phyloP scores from a whole-genome alignment of 306 rosid genomes.

The Erythrophleum fordii region DNA sequence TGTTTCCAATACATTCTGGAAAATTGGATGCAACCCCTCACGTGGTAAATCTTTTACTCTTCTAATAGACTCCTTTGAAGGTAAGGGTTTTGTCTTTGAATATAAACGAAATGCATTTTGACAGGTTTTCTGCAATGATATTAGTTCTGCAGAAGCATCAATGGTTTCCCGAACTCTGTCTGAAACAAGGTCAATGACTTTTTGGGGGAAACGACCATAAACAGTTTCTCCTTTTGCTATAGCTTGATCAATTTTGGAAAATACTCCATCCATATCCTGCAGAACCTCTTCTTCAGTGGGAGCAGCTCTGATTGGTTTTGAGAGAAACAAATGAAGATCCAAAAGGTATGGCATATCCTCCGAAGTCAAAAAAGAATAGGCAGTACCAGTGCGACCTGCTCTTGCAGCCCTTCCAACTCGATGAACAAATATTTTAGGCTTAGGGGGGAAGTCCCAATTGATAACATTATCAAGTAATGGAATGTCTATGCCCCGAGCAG shows the following conservation, averaged over 20 bases:
- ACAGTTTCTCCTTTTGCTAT: conserved; percentile 76
- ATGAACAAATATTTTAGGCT: conserved; percentile 91
- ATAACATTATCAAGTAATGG: conserved; percentile 96
- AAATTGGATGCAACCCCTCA: conserved; percentile 90
- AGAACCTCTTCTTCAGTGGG: conserved; percentile 89
- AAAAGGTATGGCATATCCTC: conserved; percentile 89
- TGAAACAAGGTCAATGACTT: conserved; percentile 79
- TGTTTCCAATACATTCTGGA: conserved; percentile 69
- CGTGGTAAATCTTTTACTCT: conserved; percentile 80
- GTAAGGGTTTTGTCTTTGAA: conserved; percentile 81
- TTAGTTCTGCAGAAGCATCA: conserved; percentile 77
- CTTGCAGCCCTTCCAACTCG: conserved; percentile 98
- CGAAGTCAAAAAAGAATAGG: conserved; percentile 83
- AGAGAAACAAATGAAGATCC: conserved; percentile 93
- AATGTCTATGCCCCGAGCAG: conserved; percentile 95
- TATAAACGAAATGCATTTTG: conserved; percentile 82
- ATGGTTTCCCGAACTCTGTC: conserved; percentile 85
- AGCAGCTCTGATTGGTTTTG: conserved; percentile 81
- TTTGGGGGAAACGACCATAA: conserved; percentile 94
- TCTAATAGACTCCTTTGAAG: conserved; percentile 86
- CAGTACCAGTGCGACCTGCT: conserved; percentile 92
- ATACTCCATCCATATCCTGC: conserved; percentile 68
- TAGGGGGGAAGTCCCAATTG: conserved; percentile 96
- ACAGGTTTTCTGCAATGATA: conserved; percentile 62
- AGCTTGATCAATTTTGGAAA: conserved; percentile 75